Evolutionary conservation across 2,329 filamentous ascomycete genomes (phyloP).

Genomic region (Cordyceps cicadae): DNA sequence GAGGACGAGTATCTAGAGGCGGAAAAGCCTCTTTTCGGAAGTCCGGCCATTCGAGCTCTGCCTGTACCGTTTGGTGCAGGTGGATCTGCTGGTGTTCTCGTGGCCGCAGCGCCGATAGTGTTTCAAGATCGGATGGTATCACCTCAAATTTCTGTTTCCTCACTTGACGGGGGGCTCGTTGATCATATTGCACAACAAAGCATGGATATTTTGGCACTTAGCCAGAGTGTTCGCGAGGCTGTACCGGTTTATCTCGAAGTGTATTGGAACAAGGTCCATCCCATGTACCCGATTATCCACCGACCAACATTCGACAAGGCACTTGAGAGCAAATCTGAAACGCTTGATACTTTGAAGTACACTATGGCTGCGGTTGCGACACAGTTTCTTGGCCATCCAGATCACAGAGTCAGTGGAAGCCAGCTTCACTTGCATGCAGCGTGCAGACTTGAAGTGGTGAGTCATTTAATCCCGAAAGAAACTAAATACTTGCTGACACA

Average conservation of each 20-base stretch:
- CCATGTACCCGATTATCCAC: constrained; percentile 43
- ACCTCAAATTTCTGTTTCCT: neutral
- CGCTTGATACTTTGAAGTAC: constrained; percentile 36
- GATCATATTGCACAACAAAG: neutral
- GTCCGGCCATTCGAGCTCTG: constrained; percentile 37
- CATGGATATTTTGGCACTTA: constrained; percentile 21
- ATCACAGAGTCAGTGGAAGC: constrained; percentile 42
- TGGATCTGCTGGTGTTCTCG: constrained; percentile 41
- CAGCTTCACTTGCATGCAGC: constrained; percentile 44
- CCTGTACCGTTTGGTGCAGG: constrained; percentile 39
- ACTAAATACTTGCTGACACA: constrained; percentile 14
- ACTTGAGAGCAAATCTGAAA: constrained; percentile 23
- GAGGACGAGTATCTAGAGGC: constrained; percentile 28
- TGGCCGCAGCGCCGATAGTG: constrained; percentile 35
- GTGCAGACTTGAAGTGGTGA: constrained; percentile 42
- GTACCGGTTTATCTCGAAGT: constrained; percentile 43
- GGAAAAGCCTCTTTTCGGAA: constrained; percentile 28
- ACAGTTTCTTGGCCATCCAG: constrained; percentile 39
- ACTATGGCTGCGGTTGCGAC: constrained; percentile 52
- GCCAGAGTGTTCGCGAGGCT: constrained; percentile 31
- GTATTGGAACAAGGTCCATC: constrained; percentile 46
- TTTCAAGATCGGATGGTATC: constrained; percentile 19
- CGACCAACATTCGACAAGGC: constrained; percentile 34
- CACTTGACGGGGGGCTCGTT: neutral
- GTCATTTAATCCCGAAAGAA: constrained; percentile 19